A percentile compares a stretch with the other conserved stretches of the same genome.
Conservation (phyloP, 768 basidiomycete genomes). For the Mycena galopus region DNA sequence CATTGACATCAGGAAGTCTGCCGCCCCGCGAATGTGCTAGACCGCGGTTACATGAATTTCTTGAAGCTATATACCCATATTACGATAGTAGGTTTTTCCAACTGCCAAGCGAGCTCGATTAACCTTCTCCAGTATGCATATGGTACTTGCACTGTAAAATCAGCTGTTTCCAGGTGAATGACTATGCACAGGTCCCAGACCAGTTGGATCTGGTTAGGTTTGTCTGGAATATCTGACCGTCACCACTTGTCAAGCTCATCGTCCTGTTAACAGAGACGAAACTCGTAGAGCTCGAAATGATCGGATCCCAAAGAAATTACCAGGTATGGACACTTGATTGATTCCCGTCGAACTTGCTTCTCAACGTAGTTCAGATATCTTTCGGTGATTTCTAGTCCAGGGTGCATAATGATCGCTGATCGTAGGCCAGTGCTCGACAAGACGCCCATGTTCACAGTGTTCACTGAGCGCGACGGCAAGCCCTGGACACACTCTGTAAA, state of each 20-base stretch:
- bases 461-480: constrained; percentile 77
- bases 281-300: constrained; percentile 87
- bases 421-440: constrained; percentile 78
- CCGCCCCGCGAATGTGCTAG: constrained; percentile 87
- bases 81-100: constrained; percentile 73
- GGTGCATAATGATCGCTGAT: constrained; percentile 10
- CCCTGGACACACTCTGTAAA: constrained; percentile 88
- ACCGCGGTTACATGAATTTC: constrained; percentile 86
- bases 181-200: constrained; percentile 77
- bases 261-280: constrained; percentile 69
- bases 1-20: constrained; percentile 83
- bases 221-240: background rate
- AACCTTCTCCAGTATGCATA: constrained; percentile 69
- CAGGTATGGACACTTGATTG: constrained; percentile 62
- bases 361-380: constrained; percentile 61
- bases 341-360: constrained; percentile 1
- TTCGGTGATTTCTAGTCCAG: constrained; percentile 60
- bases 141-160: constrained; percentile 61
- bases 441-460: constrained; percentile 90
- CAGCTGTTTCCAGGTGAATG: background rate
- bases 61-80: constrained; percentile 82
- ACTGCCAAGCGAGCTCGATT: background rate
- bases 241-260: background rate
- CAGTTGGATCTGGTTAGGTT: constrained; percentile 83
- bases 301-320: constrained; percentile 78